Evolutionary conservation across 2,329 filamentous ascomycete genomes (phyloP).

Genomic region (Microsporum audouinii): DNA sequence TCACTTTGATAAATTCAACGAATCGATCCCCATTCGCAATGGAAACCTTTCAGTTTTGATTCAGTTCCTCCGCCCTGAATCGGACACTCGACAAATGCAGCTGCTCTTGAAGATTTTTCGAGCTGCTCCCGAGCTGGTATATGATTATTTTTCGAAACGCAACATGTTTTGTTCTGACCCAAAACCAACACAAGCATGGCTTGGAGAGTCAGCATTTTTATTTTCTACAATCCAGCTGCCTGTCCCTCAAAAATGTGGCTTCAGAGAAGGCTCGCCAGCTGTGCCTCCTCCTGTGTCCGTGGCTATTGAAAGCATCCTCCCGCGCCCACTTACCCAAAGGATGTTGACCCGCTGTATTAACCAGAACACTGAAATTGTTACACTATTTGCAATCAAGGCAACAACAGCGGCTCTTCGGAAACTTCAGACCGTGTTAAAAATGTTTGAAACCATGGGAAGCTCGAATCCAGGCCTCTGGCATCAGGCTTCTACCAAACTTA

Average conservation of each 20-base stretch:
- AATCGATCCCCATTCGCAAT: conserved; percentile 63
- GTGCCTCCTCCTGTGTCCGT: conserved; percentile 68
- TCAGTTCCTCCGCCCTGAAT: conserved; percentile 69
- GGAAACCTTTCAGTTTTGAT: conserved; percentile 66
- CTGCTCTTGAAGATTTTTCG: conserved; percentile 69
- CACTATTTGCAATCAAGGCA: conserved; percentile 72
- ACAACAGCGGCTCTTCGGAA: conserved; percentile 72
- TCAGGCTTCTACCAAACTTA: conserved; percentile 55
- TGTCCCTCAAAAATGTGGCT: conserved; percentile 61
- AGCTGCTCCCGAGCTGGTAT: conserved; percentile 72
- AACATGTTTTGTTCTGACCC: conserved; percentile 77
- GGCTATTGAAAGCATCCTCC: conserved; percentile 75
- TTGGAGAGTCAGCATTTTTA: conserved; percentile 80
- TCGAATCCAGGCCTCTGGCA: conserved; percentile 49
- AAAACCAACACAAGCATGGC: conserved; percentile 86
- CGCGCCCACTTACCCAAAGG: conserved; percentile 68
- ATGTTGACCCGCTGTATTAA: conserved; percentile 68
- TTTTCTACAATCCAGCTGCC: conserved; percentile 68
- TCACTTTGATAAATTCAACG: conserved; percentile 56
- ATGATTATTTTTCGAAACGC: conserved; percentile 74
- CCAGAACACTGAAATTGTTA: conserved; percentile 64
- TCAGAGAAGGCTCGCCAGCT: conserved; percentile 48
- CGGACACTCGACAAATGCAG: conserved; percentile 67
- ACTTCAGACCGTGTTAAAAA: conserved; percentile 50
- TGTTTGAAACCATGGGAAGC: conserved; percentile 44